Evolutionary conservation across 2,329 filamentous ascomycete genomes (phyloP).

Genomic region (Fusarium devonianum): DNA sequence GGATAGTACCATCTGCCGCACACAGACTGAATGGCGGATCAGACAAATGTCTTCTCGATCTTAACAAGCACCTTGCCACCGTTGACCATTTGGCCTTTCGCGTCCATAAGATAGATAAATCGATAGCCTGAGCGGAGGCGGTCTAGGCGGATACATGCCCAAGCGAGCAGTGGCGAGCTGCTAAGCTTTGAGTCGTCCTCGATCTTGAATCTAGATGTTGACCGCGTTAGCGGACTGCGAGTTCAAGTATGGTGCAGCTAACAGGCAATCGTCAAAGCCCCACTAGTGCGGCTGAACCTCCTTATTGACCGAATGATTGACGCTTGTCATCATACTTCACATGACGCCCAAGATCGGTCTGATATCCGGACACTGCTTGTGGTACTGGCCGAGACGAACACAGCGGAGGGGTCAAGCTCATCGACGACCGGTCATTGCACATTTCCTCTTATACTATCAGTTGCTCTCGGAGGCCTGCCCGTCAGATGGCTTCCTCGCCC

Average conservation of each 20-base stretch:
- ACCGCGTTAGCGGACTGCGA: constrained; percentile 30
- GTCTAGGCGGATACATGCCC: constrained; percentile 67
- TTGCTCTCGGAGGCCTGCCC: not conserved
- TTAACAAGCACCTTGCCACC: constrained; percentile 61
- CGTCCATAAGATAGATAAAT: constrained; percentile 59
- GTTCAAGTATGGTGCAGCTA: constrained; percentile 11
- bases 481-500: constrained; percentile 9
- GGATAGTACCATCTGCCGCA: not conserved
- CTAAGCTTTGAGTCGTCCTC: constrained; percentile 56
- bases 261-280: constrained; percentile 6
- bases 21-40: constrained; percentile 17
- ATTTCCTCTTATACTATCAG: not conserved
- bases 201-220: constrained; percentile 57
- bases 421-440: no score
- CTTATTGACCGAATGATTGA: not conserved
- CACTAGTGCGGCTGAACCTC: not conserved
- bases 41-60: constrained; percentile 56
- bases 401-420: no score
- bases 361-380: no score
- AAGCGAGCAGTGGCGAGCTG: constrained; percentile 54
- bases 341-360: no score
- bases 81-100: constrained; percentile 52
- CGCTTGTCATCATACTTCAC: constrained; percentile 2
- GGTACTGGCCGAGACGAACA: no score
- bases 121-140: constrained; percentile 63